Evolutionary conservation across 805 yeast genomes (phyloP), one percentile per base, ranked within the genome.

Genomic region (Lipomyces mesembrius): DNA sequence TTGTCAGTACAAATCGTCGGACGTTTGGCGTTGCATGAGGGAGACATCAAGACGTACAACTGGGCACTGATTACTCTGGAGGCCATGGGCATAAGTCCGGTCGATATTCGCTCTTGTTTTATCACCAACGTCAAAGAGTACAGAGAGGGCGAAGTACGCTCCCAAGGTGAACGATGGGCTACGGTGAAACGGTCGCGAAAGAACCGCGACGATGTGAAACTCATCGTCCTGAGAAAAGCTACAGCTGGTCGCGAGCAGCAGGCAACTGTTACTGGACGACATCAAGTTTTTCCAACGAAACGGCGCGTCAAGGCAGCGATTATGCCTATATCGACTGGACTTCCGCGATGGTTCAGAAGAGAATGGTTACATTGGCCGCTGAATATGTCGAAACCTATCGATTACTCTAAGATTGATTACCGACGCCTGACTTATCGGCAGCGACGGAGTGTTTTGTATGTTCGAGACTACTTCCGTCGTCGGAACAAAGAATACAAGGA

Each of bases 41-140:
- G 62, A 7, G 67, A 63, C 39, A 20, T 57, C 29, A 57, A 52
- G 17, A 58, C 65, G 5, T 57, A 53, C 34, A 62, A 62, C 60
- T 66, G 69, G 69, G 61, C 67, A 3, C n/a, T 66, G 22, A 12
- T 57, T 6, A 57, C 69, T n/a, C 59, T 66, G 17, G 67, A 63
- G 49, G 43, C 32, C 34, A 37, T 66, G 67, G 69, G 69, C 46
- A 52, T 66, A 57, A 55, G 49, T 34, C 57, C 59, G n/a, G 52
- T 14, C 32, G 67, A 66, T 58, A 59, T 66, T 20, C 49, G 49
- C 9, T 43, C 49, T 3, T 43, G 49, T 8, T 43, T 43, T 43
- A 43, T 43, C 9, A n/a, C 49, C 20, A n/a, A 17, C 49, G 49
- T 43, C 9, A 7, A 43, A n/a, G 49, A 17, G 9, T 43, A 43